A percentile compares a stretch with the other conserved stretches of the same genome.
phyloP scores from a whole-genome alignment of 306 rosid species.

The Betula pendula region DNA sequence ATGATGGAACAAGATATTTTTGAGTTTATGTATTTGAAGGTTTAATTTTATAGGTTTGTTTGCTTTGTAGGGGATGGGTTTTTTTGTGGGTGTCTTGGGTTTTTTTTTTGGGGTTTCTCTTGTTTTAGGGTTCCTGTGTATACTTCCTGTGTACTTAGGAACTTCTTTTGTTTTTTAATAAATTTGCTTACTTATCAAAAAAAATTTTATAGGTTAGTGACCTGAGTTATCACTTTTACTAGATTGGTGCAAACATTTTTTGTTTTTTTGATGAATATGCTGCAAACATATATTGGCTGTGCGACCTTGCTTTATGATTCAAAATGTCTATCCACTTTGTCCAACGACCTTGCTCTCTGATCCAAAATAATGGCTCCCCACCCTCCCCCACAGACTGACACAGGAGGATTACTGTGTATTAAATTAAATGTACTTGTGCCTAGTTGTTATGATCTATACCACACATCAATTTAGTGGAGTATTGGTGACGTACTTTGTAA shows the following conservation, averaged over 20 bases:
- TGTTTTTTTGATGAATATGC: no score
- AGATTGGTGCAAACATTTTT: background rate
- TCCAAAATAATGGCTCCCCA: background rate
- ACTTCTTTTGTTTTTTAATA: no score
- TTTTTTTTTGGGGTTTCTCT: no score
- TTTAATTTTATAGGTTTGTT: slow-evolving; percentile 15
- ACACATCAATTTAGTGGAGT: background rate
- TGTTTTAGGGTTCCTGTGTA: no score
- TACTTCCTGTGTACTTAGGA: no score
- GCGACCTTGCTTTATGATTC: background rate
- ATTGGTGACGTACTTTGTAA: background rate
- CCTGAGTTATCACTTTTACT: slow-evolving; percentile 15
- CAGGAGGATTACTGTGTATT: background rate
- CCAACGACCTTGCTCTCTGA: background rate
- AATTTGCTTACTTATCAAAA: no score
- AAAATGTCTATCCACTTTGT: background rate
- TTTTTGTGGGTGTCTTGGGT: no score
- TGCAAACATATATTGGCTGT: no score
- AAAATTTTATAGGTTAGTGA: slow-evolving; percentile 14
- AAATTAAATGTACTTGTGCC: background rate
- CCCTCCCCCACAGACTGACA: background rate
- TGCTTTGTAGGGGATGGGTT: no score
- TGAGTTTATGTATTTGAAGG: background rate
- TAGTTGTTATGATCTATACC: background rate
- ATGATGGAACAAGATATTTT: slow-evolving; percentile 18